phyloP scores from a whole-genome alignment of 345 rosid genomes.

The Salix dunnii region DNA sequence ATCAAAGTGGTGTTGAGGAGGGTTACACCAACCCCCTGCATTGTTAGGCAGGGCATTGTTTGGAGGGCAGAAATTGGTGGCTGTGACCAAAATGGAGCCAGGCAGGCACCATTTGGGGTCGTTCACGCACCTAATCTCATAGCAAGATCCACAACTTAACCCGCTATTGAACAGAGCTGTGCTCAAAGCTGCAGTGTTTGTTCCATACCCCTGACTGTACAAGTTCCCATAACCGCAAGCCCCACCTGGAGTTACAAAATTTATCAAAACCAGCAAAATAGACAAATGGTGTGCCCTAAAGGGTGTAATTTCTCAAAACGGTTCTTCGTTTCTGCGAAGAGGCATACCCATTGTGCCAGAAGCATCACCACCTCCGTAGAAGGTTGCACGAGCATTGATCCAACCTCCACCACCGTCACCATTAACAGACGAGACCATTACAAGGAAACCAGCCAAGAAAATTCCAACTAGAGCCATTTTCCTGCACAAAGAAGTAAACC shows the following conservation, averaged over 20 bases:
- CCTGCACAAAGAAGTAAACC: slow-evolving; percentile 25
- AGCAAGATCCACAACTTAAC: slow-evolving; percentile 25
- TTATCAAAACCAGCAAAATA: background rate
- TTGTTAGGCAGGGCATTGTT: slow-evolving; percentile 28
- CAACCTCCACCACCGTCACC: slow-evolving; percentile 39
- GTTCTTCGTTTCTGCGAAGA: background rate
- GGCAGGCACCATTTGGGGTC: slow-evolving; percentile 24
- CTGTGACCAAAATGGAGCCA: slow-evolving; percentile 29
- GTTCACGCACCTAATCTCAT: slow-evolving; percentile 17
- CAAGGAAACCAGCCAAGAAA: slow-evolving; percentile 45
- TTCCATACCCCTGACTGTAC: slow-evolving; percentile 29
- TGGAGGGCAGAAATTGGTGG: slow-evolving; percentile 32
- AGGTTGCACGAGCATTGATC: slow-evolving; percentile 26
- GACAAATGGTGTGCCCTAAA: background rate
- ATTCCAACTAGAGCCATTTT: slow-evolving; percentile 45
- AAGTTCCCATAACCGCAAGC: slow-evolving; percentile 29
- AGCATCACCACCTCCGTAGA: slow-evolving; percentile 31
- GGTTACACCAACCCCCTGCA: slow-evolving; percentile 30
- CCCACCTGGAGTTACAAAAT: slow-evolving; percentile 10
- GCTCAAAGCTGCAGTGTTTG: slow-evolving; percentile 30
- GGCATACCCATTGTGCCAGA: slow-evolving; percentile 31
- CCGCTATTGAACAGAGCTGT: slow-evolving; percentile 27
- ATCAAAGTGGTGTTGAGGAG: slow-evolving; percentile 26
- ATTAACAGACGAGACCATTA: slow-evolving; percentile 43
- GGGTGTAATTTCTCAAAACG: background rate